Percentiles rank a stretch among this genome's conserved stretches.
These are phyloP conservation scores for Auricularia cornea DNA, from an alignment of 768 basidiomycete species.

Conservation along the genomic window DNA sequence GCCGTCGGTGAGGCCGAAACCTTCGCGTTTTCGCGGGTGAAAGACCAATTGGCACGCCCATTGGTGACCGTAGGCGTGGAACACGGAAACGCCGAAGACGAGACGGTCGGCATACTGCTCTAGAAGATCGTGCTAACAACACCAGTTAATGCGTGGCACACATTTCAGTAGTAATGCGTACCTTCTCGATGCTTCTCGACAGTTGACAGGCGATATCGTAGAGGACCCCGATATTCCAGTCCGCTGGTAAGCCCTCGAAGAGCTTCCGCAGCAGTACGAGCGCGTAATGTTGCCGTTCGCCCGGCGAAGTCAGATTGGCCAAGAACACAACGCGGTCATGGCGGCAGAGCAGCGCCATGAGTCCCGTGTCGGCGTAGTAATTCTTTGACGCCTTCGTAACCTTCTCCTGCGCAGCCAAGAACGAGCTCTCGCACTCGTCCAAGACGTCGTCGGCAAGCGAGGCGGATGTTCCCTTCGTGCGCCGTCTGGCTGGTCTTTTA, in stretches of 20 bases:
- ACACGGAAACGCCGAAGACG: slow-evolving; percentile 24
- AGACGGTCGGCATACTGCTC: slow-evolving; percentile 13
- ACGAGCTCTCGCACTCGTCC: slow-evolving; percentile 25
- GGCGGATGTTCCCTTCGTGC: not conserved
- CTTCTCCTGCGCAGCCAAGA: slow-evolving; percentile 3
- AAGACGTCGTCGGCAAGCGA: slow-evolving; percentile 13
- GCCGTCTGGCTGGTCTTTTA: not conserved
- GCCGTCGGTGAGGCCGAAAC: slow-evolving; percentile 27
- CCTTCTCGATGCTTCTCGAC: too few species aligned
- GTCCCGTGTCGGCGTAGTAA: slow-evolving; percentile 9
- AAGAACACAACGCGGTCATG: slow-evolving; percentile 21
- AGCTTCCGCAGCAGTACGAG: slow-evolving; percentile 27
- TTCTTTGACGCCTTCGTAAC: slow-evolving; percentile 14
- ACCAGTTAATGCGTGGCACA: too few species aligned
- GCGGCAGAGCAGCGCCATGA: slow-evolving; percentile 11
- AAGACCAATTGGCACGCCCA: too few species aligned
- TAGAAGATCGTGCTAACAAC: too few species aligned
- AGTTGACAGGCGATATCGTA: slow-evolving; percentile 11
- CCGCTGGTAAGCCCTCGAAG: slow-evolving; percentile 19
- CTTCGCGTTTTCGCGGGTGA: slow-evolving; percentile 23
- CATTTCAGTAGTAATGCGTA: too few species aligned
- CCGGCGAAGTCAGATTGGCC: slow-evolving; percentile 33
- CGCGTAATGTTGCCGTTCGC: slow-evolving; percentile 32
- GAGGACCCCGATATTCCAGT: slow-evolving; percentile 17
- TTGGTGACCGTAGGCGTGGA: too few species aligned